Base-by-base conservation (phyloP, 192 early-diverging fungal species). In the Coemansia sp. region DNA sequence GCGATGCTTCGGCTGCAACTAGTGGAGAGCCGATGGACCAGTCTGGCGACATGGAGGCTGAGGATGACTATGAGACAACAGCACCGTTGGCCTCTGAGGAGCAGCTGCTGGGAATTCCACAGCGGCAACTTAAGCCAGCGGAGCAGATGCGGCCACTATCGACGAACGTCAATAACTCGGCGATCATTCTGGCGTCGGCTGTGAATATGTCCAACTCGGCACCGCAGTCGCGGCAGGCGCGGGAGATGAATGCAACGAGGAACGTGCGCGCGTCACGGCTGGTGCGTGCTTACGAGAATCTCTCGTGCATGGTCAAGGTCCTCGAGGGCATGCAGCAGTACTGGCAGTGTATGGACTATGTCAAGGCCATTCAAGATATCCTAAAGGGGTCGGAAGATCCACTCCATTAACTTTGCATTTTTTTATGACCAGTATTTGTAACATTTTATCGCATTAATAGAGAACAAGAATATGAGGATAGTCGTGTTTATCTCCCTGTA, bases 271-370 rank as follows among this genome's bases (percentile, higher is more conserved):
- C 74, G 0, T 64, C 75, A 14, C 60, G 79, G 27, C 69, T 82
- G 14, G 71, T 77, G 33, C 71, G 75, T 2, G 68, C 79, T 2
- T 82, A 82, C 50, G 79, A 82, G 37, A 82, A 82, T 59, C 66
- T 82, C n/a, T 82, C 79, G 17, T 82, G 79, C 41, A 82, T 82
- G 79, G 79, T 82, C 34, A 77, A 77, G 66, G 75, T 82, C 24
- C 75, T 82, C 11, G 79, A 82, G 65, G 79, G 79, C 27, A 82
- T 82, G 79, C 79, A 82, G 72, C 79, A 82, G 79, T 82, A 82
- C 62, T 82, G 79, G 79, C 79, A 82, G 62, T 82, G 79, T 46
- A 82, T 82, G 79, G 79, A 82, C 63, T 82, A 82, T 29, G 69
- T 82, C n/a, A 72, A 69, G 19, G 72, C 62, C 4, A 77, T 82